These are phyloP conservation scores for Abrus precatorius DNA, from an alignment of 306 rosid genomes.

Conservation along the genomic window DNA sequence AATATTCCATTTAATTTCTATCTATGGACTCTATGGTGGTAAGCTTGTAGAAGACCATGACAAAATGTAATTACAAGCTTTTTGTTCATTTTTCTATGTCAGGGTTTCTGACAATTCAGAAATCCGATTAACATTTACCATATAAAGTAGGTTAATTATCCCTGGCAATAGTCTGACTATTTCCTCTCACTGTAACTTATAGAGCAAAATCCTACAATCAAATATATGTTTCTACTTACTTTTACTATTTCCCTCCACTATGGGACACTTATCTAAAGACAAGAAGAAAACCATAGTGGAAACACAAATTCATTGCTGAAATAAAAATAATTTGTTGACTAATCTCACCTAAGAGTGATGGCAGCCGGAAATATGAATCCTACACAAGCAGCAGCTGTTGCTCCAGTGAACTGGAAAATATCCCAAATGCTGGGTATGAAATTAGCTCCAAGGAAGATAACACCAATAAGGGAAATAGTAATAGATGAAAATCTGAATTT, in stretches of 20 bases:
- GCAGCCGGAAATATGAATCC: constrained; percentile 64
- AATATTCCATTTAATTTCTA: background rate
- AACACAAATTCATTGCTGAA: constrained; percentile 19
- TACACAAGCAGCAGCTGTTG: constrained; percentile 64
- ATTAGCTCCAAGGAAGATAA: constrained; percentile 65
- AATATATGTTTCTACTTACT: background rate
- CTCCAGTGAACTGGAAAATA: constrained; percentile 65
- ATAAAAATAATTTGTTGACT: constrained; percentile 5
- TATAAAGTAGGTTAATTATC: constrained; percentile 13
- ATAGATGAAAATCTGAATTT: constrained; percentile 71
- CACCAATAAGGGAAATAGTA: constrained; percentile 52
- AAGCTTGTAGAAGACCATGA: constrained; percentile 3
- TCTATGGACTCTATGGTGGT: background rate
- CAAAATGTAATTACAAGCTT: background rate
- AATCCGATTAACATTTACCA: background rate
- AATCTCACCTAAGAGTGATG: constrained; percentile 55
- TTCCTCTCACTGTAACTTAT: background rate
- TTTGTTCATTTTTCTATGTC: constrained; percentile 11
- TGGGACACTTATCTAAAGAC: background rate
- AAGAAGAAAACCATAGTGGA: background rate
- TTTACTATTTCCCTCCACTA: background rate
- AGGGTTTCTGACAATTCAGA: background rate
- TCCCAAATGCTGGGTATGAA: constrained; percentile 79
- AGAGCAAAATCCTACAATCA: constrained; percentile 21
- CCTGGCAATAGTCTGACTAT: too few species aligned